A percentile compares a stretch with the other conserved stretches of the same genome.
Evolutionary conservation across 805 yeast species (phyloP).

Genomic region (Hanseniaspora osmophila): DNA sequence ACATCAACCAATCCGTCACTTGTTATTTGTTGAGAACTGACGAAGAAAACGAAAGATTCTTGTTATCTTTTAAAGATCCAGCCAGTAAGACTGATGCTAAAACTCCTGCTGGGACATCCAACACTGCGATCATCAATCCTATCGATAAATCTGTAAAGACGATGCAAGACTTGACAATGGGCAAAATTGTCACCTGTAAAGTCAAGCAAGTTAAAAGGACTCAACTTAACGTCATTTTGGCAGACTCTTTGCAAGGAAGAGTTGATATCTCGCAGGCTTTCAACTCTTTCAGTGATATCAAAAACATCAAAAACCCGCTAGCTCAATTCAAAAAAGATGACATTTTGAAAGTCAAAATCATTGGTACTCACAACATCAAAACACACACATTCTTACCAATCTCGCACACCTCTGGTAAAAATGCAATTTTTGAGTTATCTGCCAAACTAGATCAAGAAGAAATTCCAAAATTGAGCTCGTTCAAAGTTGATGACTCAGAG

Average conservation of each 20-base stretch:
- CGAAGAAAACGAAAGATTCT: constrained; percentile 54
- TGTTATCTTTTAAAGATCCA: constrained; percentile 42
- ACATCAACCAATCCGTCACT: constrained; percentile 54
- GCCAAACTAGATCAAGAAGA: constrained; percentile 30
- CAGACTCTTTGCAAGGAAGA: constrained; percentile 69
- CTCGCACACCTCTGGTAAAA: constrained; percentile 41
- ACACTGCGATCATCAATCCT: constrained; percentile 32
- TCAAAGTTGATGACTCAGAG: constrained; percentile 33
- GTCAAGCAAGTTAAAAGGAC: constrained; percentile 53
- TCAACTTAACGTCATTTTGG: constrained; percentile 60
- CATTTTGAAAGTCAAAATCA: constrained; percentile 43
- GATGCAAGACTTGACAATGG: constrained; percentile 41
- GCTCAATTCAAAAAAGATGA: constrained; percentile 44
- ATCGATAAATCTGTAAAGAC: constrained; percentile 38
- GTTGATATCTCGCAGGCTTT: constrained; percentile 62
- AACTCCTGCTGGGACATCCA: constrained; percentile 12
- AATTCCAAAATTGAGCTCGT: constrained; percentile 24
- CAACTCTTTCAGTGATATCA: constrained; percentile 37
- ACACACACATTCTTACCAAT: constrained; percentile 55
- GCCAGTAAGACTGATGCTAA: constrained; percentile 9
- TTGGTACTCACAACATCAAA: constrained; percentile 65
- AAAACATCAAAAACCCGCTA: constrained; percentile 45
- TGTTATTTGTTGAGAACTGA: constrained; percentile 57
- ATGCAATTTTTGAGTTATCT: constrained; percentile 51
- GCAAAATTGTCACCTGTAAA: constrained; percentile 44